Percentiles rank a stretch among this genome's conserved stretches.
phyloP scores from a whole-genome alignment of 345 rosid genomes.

The Boechera retrofracta region DNA sequence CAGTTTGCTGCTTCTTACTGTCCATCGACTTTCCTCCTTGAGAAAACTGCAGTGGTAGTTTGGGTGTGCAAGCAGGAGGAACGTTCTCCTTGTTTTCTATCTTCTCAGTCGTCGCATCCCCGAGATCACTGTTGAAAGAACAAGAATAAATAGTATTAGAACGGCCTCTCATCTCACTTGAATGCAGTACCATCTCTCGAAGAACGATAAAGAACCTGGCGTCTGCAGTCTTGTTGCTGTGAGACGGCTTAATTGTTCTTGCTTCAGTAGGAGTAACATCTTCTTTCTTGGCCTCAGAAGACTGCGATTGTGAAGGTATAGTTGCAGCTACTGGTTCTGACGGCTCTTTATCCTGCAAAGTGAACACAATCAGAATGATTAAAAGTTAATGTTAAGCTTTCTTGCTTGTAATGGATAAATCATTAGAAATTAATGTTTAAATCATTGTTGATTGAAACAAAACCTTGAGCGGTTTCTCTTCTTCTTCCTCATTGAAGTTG shows the following conservation, averaged over 20 bases:
- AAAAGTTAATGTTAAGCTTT: neutral
- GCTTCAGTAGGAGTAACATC: conserved; percentile 1
- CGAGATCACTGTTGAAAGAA: conserved; percentile 27
- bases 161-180: conserved; percentile 17
- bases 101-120: conserved; percentile 15
- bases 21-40: conserved; percentile 43
- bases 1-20: conserved; percentile 69
- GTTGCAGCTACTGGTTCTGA: conserved; percentile 18
- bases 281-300: conserved; percentile 25
- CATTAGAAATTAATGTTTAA: neutral
- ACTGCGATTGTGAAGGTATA: conserved; percentile 18
- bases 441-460: conserved; percentile 11
- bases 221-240: conserved; percentile 7
- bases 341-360: conserved; percentile 31
- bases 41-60: conserved; percentile 21
- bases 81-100: conserved; percentile 48
- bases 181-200: neutral
- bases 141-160: conserved; percentile 28
- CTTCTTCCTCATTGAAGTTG: conserved; percentile 73
- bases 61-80: conserved; percentile 61
- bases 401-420: neutral
- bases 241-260: conserved; percentile 17
- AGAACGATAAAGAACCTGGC: conserved; percentile 52
- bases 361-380: neutral
- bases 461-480: conserved; percentile 59